Evolutionary conservation across 2,329 filamentous ascomycete species (phyloP).

Genomic region (Colletotrichum cordylinicola): DNA sequence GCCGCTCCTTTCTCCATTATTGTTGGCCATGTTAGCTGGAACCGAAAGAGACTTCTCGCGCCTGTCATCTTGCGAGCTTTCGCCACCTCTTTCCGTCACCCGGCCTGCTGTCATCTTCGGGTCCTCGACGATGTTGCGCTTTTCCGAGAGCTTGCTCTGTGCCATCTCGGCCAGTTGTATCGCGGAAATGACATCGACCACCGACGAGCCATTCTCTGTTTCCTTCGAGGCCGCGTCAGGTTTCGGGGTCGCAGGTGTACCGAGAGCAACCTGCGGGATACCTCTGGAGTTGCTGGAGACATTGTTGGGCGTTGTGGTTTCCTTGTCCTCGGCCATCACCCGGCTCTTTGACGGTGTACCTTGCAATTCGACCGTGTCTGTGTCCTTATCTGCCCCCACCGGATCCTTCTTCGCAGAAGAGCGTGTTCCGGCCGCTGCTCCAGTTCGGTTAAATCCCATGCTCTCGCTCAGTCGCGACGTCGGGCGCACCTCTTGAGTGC

Average conservation of each 20-base stretch:
- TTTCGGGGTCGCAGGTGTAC: not conserved
- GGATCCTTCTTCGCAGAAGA: slow-evolving; percentile 6
- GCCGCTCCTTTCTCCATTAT: not conserved
- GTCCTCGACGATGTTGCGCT: not conserved
- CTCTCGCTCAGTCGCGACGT: not conserved
- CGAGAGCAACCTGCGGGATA: not conserved
- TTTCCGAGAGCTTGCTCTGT: not conserved
- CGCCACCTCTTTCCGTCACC: not conserved
- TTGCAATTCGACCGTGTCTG: not conserved
- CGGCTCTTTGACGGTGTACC: not conserved
- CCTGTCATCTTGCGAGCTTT: not conserved
- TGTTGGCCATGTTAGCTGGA: not conserved
- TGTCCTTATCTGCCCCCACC: not conserved
- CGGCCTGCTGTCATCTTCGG: not conserved
- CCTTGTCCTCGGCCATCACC: not conserved
- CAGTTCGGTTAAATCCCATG: not conserved
- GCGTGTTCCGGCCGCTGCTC: slow-evolving; percentile 10
- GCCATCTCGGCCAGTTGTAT: not conserved
- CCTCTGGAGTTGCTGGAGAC: not conserved
- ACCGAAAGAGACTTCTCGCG: not conserved
- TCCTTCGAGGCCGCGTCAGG: not conserved
- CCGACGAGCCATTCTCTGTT: not conserved
- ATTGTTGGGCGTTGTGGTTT: not conserved
- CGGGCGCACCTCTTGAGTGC: slow-evolving; percentile 19
- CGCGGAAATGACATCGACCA: not conserved